Evolutionary conservation across 495 filamentous ascomycete species (phyloP).

Genomic region (Aspergillus taichungensis): DNA sequence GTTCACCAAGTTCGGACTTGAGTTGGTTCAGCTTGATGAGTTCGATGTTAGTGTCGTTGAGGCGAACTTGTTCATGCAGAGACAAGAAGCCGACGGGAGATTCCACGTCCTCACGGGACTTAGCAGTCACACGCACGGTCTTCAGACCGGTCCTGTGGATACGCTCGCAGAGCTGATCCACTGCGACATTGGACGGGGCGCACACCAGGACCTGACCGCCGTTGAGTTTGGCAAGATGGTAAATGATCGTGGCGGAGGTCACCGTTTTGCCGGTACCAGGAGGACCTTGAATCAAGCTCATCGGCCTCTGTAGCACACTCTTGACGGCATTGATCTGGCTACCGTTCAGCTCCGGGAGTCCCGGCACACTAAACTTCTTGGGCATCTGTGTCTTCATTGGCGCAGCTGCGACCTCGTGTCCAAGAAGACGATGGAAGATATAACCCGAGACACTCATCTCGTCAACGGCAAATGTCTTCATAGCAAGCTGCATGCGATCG

Average conservation of each 20-base stretch:
- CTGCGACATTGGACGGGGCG: conserved; percentile 96
- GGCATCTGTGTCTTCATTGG: conserved; percentile 96
- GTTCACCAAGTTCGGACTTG: conserved; percentile 83
- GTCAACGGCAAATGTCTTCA: conserved; percentile 98
- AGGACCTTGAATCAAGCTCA: conserved; percentile 94
- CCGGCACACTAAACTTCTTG: conserved; percentile 93
- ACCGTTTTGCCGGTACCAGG: conserved; percentile 98
- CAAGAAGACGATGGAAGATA: conserved; percentile 95
- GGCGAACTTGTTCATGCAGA: conserved; percentile 91
- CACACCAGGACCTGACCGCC: conserved; percentile 93
- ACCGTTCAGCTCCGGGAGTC: conserved; percentile 88
- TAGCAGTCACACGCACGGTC: conserved; percentile 95
- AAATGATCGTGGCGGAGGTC: conserved; percentile 98
- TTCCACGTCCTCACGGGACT: conserved; percentile 97
- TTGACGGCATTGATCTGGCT: conserved; percentile 97
- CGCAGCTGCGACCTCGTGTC: conserved; percentile 90
- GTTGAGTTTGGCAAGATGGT: conserved; percentile 92
- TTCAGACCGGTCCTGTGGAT: conserved; percentile 93
- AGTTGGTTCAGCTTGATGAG: conserved; percentile 84
- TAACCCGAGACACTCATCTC: conserved; percentile 98
- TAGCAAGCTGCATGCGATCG: conserved; percentile 97
- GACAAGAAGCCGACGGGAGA: conserved; percentile 92
- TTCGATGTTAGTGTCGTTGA: conserved; percentile 94
- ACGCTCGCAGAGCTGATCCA: conserved; percentile 96
- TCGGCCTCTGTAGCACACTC: conserved; percentile 82